Base-by-base conservation (phyloP, 768 basidiomycete genomes). In the Calocera viscosa region DNA sequence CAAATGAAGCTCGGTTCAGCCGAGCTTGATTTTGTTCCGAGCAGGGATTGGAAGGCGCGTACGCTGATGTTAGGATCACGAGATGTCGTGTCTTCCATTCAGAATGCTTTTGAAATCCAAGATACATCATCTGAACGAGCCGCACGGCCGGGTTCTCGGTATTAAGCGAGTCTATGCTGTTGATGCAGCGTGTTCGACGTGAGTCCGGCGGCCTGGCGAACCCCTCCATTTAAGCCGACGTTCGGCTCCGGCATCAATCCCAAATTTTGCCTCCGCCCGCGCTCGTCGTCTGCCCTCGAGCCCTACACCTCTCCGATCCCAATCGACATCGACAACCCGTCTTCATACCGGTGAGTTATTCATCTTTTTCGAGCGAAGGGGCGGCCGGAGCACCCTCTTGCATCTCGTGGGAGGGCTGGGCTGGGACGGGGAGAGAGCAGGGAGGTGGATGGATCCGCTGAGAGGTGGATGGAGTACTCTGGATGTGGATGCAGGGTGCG, bases 321-420 rank as follows among this genome's bases (percentile, higher is more conserved):
- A 47, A 2, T 60, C 53, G 53, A 60, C 53, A 60, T 32, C 53
- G 53, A 60, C 53, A 39, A 43, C 65, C 11, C 65, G 35, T n/a
- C 63, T 73, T 65, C 67, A 70, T 71, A 53, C 72, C 72, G 14
- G 71, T 66, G 30, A 53, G 66, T 64, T 34, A 40, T 67, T 28
- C 26, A n/a, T 40, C 1, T 32, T 43, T 64, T 17, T 60, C 66
- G 53, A 28, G 24, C 53, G 53, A 47, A 19, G 8, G 53, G 24
- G 53, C 53, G 26, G 19, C 5, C 16, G 26, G 11, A 8, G 53
- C 14, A 60, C 10, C 2, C 30, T 26, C 14, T 10, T 12, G 53
- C 7, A 32, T 2, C 14, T 5, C 43, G 30, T 60, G 53, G 5
- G 30, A 5, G 53, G 10, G 53, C 5, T 60, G 53, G 53, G 53